Evolutionary conservation across 2,329 filamentous ascomycete species (phyloP).

Genomic region (Xylaria sp.): DNA sequence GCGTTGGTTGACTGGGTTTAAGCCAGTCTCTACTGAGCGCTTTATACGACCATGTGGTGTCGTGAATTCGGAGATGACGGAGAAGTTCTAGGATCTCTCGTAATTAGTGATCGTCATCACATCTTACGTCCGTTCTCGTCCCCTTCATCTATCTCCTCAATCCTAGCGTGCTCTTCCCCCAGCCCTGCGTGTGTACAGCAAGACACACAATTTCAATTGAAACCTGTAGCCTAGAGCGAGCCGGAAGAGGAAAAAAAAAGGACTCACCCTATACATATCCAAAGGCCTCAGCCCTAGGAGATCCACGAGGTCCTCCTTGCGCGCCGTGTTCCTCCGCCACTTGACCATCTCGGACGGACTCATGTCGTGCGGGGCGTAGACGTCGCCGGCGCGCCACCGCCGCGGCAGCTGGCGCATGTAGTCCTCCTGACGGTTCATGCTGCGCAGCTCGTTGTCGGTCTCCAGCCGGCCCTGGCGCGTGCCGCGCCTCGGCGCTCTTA

Average conservation of each 20-base stretch:
- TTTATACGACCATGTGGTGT: constrained; percentile 87
- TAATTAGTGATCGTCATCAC: constrained; percentile 22
- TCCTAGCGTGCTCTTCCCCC: neutral
- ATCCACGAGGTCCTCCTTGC: constrained; percentile 79
- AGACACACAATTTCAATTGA: neutral
- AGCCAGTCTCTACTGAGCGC: constrained; percentile 77
- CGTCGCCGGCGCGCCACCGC: constrained; percentile 79
- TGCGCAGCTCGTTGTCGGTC: constrained; percentile 53
- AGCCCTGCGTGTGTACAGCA: neutral
- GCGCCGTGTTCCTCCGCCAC: constrained; percentile 71
- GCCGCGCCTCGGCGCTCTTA: neutral
- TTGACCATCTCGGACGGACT: constrained; percentile 81
- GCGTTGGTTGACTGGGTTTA: constrained; percentile 90
- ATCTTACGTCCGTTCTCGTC: neutral
- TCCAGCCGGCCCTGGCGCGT: neutral
- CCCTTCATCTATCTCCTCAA: neutral
- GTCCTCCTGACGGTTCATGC: constrained; percentile 59
- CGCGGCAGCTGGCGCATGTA: constrained; percentile 74
- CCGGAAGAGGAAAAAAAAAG: neutral
- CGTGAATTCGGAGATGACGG: constrained; percentile 89
- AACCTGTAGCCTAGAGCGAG: neutral
- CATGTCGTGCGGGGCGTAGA: constrained; percentile 92
- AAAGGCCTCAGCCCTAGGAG: constrained; percentile 81
- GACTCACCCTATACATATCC: constrained; percentile 84
- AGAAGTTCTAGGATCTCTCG: constrained; percentile 76